A percentile compares a stretch with the other conserved stretches of the same genome.
phyloP scores from a whole-genome alignment of 768 basidiomycete species.

The Lactarius trivialis region DNA sequence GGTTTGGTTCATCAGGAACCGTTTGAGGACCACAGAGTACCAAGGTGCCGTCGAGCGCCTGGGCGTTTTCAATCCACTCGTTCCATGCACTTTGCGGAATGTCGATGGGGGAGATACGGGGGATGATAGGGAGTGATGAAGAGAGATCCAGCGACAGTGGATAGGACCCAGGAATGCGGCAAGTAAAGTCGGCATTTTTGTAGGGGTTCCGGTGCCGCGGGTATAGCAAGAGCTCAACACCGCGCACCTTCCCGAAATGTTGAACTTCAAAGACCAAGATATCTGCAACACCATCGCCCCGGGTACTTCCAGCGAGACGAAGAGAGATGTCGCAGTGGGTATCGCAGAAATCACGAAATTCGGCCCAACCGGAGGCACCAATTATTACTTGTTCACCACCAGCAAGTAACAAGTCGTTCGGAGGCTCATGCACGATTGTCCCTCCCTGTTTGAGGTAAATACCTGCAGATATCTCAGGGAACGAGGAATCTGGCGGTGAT shows the following conservation, averaged over 20 bases:
- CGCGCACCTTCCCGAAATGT: background rate
- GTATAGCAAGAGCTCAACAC: slow-evolving; percentile 11
- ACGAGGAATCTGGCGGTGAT: background rate
- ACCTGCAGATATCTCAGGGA: background rate
- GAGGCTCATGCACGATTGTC: background rate
- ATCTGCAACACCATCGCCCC: background rate
- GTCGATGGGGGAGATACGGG: background rate
- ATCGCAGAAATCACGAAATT: slow-evolving; percentile 9
- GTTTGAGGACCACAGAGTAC: background rate
- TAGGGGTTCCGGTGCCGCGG: background rate
- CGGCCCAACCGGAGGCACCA: slow-evolving; percentile 6
- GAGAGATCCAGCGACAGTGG: slow-evolving; percentile 2
- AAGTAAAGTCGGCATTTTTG: background rate
- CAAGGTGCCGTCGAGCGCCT: slow-evolving; percentile 9
- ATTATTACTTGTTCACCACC: slow-evolving; percentile 7
- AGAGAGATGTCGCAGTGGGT: background rate
- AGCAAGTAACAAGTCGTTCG: background rate
- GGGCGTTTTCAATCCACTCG: background rate
- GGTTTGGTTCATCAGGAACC: background rate
- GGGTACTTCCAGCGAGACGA: background rate
- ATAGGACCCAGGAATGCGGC: slow-evolving; percentile 19
- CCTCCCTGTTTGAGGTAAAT: slow-evolving; percentile 7
- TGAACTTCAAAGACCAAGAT: slow-evolving; percentile 7
- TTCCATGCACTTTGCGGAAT: background rate
- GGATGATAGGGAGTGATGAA: background rate